A percentile compares a stretch with the other conserved stretches of the same genome.
These are phyloP conservation scores for Blastobotrys capitulatus DNA, from an alignment of 1,139 yeast species.

Conservation along the genomic window DNA sequence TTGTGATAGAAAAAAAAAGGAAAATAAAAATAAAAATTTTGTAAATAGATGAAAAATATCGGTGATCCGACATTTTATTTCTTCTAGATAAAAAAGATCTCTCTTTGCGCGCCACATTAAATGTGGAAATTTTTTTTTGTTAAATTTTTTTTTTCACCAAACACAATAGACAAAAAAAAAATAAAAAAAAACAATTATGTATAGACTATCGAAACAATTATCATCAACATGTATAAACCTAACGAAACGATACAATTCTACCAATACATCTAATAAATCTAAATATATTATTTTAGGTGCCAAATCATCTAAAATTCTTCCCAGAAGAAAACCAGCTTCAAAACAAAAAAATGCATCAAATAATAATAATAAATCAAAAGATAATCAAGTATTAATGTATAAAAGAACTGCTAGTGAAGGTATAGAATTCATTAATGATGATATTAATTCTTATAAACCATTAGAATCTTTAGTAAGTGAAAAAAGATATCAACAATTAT, in stretches of 20 bases:
- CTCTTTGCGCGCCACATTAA: not conserved
- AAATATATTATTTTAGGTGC: conserved; percentile 27
- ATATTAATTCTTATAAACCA: conserved; percentile 35
- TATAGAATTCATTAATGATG: conserved; percentile 21
- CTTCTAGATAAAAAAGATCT: no score
- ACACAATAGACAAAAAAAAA: not conserved
- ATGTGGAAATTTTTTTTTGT: not conserved
- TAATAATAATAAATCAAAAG: conserved; percentile 12
- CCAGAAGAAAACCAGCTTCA: conserved; percentile 11
- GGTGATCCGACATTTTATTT: no score
- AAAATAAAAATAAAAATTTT: no score
- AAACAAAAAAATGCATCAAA: conserved; percentile 4
- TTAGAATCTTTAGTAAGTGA: conserved; percentile 24
- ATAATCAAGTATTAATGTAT: conserved; percentile 33
- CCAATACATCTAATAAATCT: conserved; percentile 3
- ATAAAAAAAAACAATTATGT: not conserved
- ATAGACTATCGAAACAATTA: not conserved
- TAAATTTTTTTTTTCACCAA: not conserved
- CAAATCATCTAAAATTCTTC: conserved; percentile 24
- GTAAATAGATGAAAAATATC: no score
- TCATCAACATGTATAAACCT: not conserved
- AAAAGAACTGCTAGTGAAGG: conserved; percentile 12
- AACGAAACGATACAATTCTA: no score
- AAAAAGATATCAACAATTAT: conserved; percentile 31
- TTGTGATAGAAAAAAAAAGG: no score